Base-by-base conservation (phyloP, 139 green algal genomes). In the Coelastrella sp. region DNA sequence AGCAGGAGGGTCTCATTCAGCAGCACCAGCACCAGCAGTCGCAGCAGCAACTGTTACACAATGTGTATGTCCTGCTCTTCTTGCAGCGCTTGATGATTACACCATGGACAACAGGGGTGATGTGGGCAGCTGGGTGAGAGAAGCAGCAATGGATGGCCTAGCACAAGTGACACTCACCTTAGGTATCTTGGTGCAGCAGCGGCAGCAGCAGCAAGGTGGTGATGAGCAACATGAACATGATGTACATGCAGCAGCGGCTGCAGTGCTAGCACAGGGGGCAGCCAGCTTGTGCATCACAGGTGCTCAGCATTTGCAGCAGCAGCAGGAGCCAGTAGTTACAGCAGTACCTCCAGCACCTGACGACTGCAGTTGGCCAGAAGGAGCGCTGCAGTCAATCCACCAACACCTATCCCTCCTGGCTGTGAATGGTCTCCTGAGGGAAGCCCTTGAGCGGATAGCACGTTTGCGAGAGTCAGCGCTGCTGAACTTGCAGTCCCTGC, bases 91-190 rank as follows among this genome's bases (percentile, higher is more conserved):
- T 85, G 92, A 95, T 17, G 98, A 99, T 89, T 99, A 99, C 93
- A 96, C 93, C 65, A 96, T 94, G 9, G 98, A 99, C 94, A 97
- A 98, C 90, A 93, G 97, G 8, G 98, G 98, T 0, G 98, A 99
- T 83, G 96, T 99, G 70, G 98, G 98, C 35, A 98, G 95, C 90
- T 99, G 96, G 96, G 97, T 99, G 88, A 93, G 98, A 0, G 96
- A 98, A 89, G 97, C 96, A 8, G 96, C 96, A 15, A 98, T 99
- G 93, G 81, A 92, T 12, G 93, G 91, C 49, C n/a, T 94, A 58
- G 74, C 60, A 6, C 19, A 65, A 11, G 81, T 92, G 84, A 66
- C 93, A 79, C 24, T 84, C 59, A 24, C 82, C 17, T 84, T 95
- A n/a, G 35, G 87, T 11, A 58, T 0, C 70, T 60, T 35, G 68